A percentile compares a stretch with the other conserved stretches of the same genome.
Evolutionary conservation across 129 eudicot species (phyloP).

Genomic region (Kitagawia praeruptora): DNA sequence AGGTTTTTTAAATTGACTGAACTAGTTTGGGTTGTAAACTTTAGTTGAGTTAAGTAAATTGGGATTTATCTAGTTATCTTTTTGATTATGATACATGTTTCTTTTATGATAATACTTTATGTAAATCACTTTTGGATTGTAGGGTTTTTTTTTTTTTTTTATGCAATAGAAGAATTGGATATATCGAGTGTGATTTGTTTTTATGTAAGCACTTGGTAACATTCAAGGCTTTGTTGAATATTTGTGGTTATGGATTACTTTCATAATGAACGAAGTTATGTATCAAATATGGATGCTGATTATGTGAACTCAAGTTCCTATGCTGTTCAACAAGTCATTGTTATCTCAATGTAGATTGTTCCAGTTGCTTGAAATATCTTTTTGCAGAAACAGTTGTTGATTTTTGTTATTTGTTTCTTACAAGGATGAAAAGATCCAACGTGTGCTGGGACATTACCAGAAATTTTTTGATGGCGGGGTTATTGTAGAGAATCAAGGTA

Average conservation of each 20-base stretch:
- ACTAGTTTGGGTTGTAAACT: not conserved
- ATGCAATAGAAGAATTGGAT: not conserved
- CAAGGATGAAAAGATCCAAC: slow-evolving; percentile 76
- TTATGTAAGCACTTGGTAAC: not conserved
- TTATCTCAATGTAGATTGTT: not conserved
- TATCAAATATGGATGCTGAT: not conserved
- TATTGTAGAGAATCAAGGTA: slow-evolving; percentile 63
- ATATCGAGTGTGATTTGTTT: too few species aligned
- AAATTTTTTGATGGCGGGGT: slow-evolving; percentile 69
- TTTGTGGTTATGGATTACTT: not conserved
- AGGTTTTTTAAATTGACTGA: not conserved
- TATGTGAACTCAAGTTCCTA: not conserved
- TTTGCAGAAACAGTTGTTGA: slow-evolving; percentile 2
- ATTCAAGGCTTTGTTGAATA: not conserved
- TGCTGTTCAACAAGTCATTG: not conserved
- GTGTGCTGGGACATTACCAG: slow-evolving; percentile 67
- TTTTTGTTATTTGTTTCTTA: slow-evolving; percentile 20
- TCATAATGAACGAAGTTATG: not conserved
- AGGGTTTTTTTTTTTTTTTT: not conserved
- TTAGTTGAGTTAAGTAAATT: not conserved
- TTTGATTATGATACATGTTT: not conserved
- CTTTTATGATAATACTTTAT: not conserved
- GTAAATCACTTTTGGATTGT: not conserved
- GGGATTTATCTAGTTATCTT: not conserved
- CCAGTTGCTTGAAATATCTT: not conserved